phyloP scores from a whole-genome alignment of 1,284 basidiomycete genomes.

The Rhodotorula mucilaginosa region DNA sequence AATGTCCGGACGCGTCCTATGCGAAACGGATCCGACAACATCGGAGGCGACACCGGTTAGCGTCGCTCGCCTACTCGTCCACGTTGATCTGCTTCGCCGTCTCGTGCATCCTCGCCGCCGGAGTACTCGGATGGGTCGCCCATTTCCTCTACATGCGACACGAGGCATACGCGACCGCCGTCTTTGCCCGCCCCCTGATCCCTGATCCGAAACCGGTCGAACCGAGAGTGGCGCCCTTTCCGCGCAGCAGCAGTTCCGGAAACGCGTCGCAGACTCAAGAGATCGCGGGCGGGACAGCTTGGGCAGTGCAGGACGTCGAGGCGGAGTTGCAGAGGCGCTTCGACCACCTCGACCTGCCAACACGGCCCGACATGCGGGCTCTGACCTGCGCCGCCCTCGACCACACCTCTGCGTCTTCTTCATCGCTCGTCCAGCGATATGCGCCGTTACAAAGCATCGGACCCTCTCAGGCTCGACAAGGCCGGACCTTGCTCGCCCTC shows the following conservation, averaged over 20 bases:
- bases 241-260: neutral
- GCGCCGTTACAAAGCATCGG: neutral
- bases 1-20: neutral
- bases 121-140: conserved; percentile 13
- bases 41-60: conserved; percentile 7
- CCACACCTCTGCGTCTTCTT: neutral
- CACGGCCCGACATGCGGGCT: neutral
- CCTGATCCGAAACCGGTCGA: conserved; percentile 19
- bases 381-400: neutral
- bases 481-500: conserved; percentile 40
- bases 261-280: too few relatives aligned
- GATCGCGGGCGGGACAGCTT: neutral
- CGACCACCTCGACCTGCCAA: neutral
- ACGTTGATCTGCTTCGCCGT: conserved; percentile 4
- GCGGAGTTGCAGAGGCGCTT: neutral
- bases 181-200: conserved; percentile 24
- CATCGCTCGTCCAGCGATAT: neutral
- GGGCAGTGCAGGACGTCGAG: neutral
- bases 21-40: neutral
- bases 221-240: neutral
- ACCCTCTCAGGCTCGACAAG: neutral
- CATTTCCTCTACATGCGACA: conserved; percentile 27
- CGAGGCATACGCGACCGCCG: conserved; percentile 25
- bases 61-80: neutral
- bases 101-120: conserved; percentile 8